Evolutionary conservation across 495 filamentous ascomycete genomes (phyloP).

Genomic region (Neurospora sp.): DNA sequence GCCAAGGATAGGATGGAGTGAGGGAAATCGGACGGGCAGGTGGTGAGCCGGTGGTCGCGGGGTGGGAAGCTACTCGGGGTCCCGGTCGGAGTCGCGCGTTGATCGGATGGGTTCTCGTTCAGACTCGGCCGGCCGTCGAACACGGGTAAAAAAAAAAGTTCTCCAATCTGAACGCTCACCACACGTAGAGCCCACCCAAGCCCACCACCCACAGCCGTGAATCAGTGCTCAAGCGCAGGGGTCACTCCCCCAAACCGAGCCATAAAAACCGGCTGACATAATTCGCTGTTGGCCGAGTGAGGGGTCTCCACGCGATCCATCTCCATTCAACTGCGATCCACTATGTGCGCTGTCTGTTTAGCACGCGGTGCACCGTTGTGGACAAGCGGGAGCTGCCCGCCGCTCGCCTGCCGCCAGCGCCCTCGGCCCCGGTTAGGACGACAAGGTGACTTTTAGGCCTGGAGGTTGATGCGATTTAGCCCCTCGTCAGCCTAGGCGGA

Average conservation of each 20-base stretch:
- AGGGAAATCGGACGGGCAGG: constrained; percentile 2
- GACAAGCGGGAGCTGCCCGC: background rate
- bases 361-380: background rate
- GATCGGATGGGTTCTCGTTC: background rate
- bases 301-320: background rate
- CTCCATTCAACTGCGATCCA: background rate
- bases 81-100: background rate
- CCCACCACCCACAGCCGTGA: background rate
- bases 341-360: background rate
- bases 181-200: background rate
- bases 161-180: constrained; percentile 15
- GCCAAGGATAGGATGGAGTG: background rate
- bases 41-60: background rate
- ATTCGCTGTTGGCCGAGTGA: background rate
- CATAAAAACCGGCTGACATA: constrained; percentile 15
- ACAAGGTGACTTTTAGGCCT: background rate
- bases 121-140: constrained; percentile 8
- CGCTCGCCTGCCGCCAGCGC: background rate
- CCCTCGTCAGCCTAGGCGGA: background rate
- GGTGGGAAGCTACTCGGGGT: background rate
- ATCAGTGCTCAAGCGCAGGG: constrained; percentile 10
- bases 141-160: constrained; percentile 24
- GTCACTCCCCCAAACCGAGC: constrained; percentile 4
- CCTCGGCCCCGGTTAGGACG: background rate
- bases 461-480: background rate